phyloP scores from a whole-genome alignment of 1,284 basidiomycete species.

The Athelia psychrophila region DNA sequence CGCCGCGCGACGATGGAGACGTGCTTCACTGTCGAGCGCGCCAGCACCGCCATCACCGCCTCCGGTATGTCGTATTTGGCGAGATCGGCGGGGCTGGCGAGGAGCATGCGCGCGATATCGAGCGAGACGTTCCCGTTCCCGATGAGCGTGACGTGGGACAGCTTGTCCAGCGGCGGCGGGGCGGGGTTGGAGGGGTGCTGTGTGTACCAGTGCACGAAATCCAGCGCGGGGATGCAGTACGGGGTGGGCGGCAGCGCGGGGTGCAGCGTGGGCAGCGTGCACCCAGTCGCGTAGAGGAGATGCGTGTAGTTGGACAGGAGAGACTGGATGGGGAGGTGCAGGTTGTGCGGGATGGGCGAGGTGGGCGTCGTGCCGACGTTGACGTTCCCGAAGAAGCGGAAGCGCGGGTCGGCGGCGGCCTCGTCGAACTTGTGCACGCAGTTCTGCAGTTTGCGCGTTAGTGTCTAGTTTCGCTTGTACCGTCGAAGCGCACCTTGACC shows the following conservation, averaged over 20 bases:
- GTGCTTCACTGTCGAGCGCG: slow-evolving; percentile 62
- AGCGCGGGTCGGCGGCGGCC: slow-evolving; percentile 68
- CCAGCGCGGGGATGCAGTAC: slow-evolving; percentile 76
- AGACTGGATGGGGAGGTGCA: slow-evolving; percentile 54
- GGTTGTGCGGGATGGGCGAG: slow-evolving; percentile 41
- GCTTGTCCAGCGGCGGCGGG: slow-evolving; percentile 58
- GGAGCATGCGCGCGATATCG: slow-evolving; percentile 90
- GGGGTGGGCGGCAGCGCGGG: slow-evolving; percentile 47
- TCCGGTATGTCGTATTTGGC: slow-evolving; percentile 80
- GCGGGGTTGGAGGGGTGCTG: slow-evolving; percentile 73
- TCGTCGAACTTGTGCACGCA: slow-evolving; percentile 95
- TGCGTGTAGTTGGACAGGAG: slow-evolving; percentile 77
- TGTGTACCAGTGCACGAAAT: slow-evolving; percentile 97
- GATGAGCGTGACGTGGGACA: slow-evolving; percentile 79
- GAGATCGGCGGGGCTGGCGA: slow-evolving; percentile 65
- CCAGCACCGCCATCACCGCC: slow-evolving; percentile 70
- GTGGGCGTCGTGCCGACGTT: slow-evolving; percentile 52
- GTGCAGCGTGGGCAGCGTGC: slow-evolving; percentile 60
- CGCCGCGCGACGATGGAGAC: slow-evolving; percentile 86
- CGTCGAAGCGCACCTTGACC: slow-evolving; percentile 73
- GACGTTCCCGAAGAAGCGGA: slow-evolving; percentile 93
- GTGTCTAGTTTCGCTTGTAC: background rate
- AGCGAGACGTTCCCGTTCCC: slow-evolving; percentile 97
- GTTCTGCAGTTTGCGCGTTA: slow-evolving; percentile 57
- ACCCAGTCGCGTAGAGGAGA: slow-evolving; percentile 80